Conservation (phyloP, 2,329 filamentous ascomycete species). For the Verticillium nubilum region DNA sequence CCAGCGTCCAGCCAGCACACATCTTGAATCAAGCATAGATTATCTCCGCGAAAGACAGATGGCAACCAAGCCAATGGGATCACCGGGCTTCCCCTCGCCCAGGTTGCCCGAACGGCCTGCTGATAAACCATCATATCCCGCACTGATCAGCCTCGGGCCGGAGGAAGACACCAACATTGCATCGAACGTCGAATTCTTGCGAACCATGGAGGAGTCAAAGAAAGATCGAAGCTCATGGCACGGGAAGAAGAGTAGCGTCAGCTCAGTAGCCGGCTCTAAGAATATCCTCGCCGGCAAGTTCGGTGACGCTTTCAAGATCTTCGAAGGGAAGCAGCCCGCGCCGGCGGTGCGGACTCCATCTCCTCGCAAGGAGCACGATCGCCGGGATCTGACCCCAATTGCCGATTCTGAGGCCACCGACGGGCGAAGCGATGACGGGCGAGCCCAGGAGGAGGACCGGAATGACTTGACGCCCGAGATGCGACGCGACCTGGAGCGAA, state of each 20-base stretch:
- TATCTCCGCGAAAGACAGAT: conserved; percentile 74
- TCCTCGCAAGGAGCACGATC: conserved; percentile 41
- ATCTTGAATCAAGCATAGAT: conserved; percentile 77
- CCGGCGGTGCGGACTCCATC: conserved; percentile 38
- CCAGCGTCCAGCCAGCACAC: conserved; percentile 73
- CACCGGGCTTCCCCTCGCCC: conserved; percentile 27
- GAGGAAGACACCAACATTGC: conserved; percentile 62
- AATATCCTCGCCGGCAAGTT: conserved; percentile 83
- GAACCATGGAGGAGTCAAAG: conserved; percentile 64
- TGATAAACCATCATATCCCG: conserved; percentile 36
- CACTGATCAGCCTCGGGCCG: conserved; percentile 24
- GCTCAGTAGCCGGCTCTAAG: conserved; percentile 69
- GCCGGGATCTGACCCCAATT: conserved; percentile 60
- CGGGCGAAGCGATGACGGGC: conserved; percentile 61
- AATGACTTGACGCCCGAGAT: conserved; percentile 80
- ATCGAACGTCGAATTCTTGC: conserved; percentile 79
- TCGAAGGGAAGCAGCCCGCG: conserved; percentile 56
- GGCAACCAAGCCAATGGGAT: conserved; percentile 34
- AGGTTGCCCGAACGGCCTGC: conserved; percentile 25
- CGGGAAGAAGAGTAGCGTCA: conserved; percentile 67
- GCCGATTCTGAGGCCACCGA: conserved; percentile 71
- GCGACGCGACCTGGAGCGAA: conserved; percentile 81
- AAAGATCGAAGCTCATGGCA: conserved; percentile 52
- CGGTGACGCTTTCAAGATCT: conserved; percentile 88
- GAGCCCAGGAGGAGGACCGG: conserved; percentile 55